Percentiles rank a stretch among this genome's conserved stretches.
These are phyloP conservation scores for Saitozyma sp. DNA, from an alignment of 768 basidiomycete genomes.

Conservation along the genomic window DNA sequence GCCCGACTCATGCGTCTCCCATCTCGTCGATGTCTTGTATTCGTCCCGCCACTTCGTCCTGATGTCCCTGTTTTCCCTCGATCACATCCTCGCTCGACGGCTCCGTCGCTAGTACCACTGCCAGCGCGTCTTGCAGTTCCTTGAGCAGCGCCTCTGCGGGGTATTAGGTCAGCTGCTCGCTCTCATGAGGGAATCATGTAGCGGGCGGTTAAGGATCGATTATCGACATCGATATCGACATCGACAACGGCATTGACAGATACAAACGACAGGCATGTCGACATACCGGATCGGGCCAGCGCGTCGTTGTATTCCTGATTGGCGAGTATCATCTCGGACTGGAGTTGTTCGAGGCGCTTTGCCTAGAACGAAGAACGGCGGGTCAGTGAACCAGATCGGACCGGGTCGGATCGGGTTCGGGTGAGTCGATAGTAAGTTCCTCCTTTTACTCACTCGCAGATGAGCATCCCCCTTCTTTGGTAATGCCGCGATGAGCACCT, in stretches of 20 bases:
- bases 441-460: conserved; percentile 32
- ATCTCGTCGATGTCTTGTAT: too few species aligned
- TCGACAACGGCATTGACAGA: neutral
- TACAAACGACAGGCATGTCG: neutral
- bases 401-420: neutral
- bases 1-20: too few species aligned
- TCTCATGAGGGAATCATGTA: too few species aligned
- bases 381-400: conserved; percentile 1
- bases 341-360: conserved; percentile 29
- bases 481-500: conserved; percentile 34
- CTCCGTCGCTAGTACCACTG: neutral
- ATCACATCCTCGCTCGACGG: too few species aligned
- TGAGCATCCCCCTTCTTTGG: conserved; percentile 37
- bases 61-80: too few species aligned
- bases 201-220: too few species aligned
- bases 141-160: conserved; percentile 13
- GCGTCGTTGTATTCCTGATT: conserved; percentile 42
- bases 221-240: neutral
- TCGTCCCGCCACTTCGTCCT: too few species aligned
- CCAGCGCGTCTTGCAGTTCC: conserved; percentile 22
- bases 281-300: conserved; percentile 34
- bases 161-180: too few species aligned
- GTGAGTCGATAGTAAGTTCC: too few species aligned
- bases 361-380: conserved; percentile 15
- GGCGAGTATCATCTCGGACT: conserved; percentile 33